Percentiles rank a stretch among this genome's conserved stretches.
Evolutionary conservation across 2,329 filamentous ascomycete genomes (phyloP).

Genomic region (Pestalotiopsis sp.): DNA sequence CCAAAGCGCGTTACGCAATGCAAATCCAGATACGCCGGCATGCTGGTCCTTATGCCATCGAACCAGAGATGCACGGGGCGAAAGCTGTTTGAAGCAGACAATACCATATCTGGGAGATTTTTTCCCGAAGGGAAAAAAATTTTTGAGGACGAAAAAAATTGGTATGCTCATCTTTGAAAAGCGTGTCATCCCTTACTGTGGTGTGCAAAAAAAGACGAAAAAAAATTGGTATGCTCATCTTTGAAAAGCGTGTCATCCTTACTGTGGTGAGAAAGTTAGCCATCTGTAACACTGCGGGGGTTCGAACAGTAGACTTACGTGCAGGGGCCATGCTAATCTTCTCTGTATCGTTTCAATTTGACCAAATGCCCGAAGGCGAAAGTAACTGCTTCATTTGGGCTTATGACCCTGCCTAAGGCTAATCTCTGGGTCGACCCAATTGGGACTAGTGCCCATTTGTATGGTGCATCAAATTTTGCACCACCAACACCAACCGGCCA

Average conservation of each 20-base stretch:
- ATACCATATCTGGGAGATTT: no score
- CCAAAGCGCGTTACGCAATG: no score
- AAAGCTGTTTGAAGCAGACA: rapidly evolving
- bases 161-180: no score
- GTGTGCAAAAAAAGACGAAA: background rate
- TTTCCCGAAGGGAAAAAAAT: no score
- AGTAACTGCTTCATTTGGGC: background rate
- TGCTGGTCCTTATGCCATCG: no score
- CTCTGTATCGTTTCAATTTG: slow-evolving; percentile 18
- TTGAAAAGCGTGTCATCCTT: slow-evolving; percentile 7
- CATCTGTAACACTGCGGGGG: background rate
- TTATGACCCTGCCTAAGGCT: background rate
- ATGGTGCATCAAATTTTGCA: background rate
- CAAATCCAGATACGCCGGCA: no score
- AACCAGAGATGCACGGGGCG: no score
- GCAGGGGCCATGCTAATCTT: slow-evolving; percentile 17
- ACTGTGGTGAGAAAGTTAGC: background rate
- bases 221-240: slow-evolving; percentile 4
- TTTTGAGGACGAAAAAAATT: no score
- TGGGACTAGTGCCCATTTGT: background rate
- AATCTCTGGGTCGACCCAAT: background rate
- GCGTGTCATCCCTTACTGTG: no score
- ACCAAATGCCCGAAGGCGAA: slow-evolving; percentile 16
- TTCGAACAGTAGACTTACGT: slow-evolving; percentile 9
- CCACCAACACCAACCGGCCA: background rate